Evolutionary conservation across 257 asterid genomes (phyloP).

Genomic region (Plantago major): DNA sequence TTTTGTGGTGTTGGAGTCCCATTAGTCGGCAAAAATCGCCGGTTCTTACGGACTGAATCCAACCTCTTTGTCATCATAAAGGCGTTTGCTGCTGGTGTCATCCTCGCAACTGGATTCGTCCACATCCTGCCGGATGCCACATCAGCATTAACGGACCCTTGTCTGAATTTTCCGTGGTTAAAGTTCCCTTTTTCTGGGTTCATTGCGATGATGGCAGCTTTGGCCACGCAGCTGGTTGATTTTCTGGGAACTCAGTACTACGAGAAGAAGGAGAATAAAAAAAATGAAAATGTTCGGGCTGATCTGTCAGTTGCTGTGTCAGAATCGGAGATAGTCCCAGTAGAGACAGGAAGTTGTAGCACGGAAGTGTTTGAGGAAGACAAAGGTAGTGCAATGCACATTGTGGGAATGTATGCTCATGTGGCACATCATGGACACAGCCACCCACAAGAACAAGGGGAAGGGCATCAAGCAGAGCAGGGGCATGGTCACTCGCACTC

Average conservation of each 20-base stretch:
- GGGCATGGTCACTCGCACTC: conserved; percentile 59
- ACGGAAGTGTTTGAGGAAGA: conserved; percentile 72
- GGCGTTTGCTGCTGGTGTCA: conserved; percentile 61
- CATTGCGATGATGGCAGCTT: conserved; percentile 56
- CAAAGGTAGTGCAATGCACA: conserved; percentile 87
- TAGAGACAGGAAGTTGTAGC: conserved; percentile 28
- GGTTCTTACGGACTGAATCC: conserved; percentile 43
- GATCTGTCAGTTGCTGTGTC: conserved; percentile 31
- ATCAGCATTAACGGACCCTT: conserved; percentile 34
- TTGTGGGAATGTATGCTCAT: conserved; percentile 88
- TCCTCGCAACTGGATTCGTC: conserved; percentile 61
- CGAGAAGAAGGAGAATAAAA: conserved; percentile 45
- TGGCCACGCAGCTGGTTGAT: conserved; percentile 45
- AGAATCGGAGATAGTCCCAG: conserved; percentile 44
- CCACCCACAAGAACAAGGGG: conserved; percentile 57
- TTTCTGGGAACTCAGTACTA: conserved; percentile 54
- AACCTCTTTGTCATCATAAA: conserved; percentile 47
- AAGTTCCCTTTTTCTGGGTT: conserved; percentile 61
- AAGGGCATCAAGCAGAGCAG: conserved; percentile 20
- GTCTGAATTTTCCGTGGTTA: conserved; percentile 47
- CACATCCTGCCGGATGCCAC: conserved; percentile 62
- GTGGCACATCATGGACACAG: conserved; percentile 83
- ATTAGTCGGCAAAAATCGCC: conserved; percentile 40
- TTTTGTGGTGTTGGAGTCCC: conserved; percentile 48
- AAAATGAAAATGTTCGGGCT: conserved; percentile 25